Evolutionary conservation across 2,329 filamentous ascomycete species (phyloP), one percentile per base, ranked within the genome.

Genomic region (Madurella mycetomatis): DNA sequence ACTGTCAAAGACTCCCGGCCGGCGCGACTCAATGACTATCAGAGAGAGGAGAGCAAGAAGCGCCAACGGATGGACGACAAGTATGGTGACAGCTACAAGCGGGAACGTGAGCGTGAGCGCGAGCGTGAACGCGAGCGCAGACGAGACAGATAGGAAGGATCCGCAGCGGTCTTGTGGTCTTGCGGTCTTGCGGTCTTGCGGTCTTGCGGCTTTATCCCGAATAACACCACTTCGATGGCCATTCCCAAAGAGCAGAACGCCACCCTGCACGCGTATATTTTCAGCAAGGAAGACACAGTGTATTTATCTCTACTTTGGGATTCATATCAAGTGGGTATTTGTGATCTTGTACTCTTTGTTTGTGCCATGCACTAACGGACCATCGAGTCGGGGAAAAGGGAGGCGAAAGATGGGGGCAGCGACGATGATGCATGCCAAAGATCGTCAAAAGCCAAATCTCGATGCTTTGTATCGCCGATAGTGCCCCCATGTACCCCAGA

Each of bases 1-100:
- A 79, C 56, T 0, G 53, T 80, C 81, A 64, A 76, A 76, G 54
- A 70, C 42, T 67, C 70, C 46, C 66, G 70, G 47, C 70, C 74
- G 9, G 76, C 76, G 12, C 71, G 76, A 41, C 65, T 83, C 12
- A 72, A 78, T 19, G 78, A 82, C 47, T 82, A 82, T 55, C 69
- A 71, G 25, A 69, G 75, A 60, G 72, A 70, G 37, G 73, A 72
- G 57, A 69, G 72, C 46, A 78, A 73, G 57, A 75, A 78, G 54
- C 67, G 68, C 41, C 67, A 71, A 51, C 67, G 71, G 44, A 60
- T 70, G 4, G 73, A 76, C 31, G 71, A 75, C 44, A 73, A 73
- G 41, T 60, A 69, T 47, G 65, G 65, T 15, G 67, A 69, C 50
- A 72, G 70, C 60, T 65, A 81, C 58, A 80, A 78, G 61, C 67